Base-by-base conservation (phyloP, 2,329 filamentous ascomycete genomes). In the Didymella segeticola region DNA sequence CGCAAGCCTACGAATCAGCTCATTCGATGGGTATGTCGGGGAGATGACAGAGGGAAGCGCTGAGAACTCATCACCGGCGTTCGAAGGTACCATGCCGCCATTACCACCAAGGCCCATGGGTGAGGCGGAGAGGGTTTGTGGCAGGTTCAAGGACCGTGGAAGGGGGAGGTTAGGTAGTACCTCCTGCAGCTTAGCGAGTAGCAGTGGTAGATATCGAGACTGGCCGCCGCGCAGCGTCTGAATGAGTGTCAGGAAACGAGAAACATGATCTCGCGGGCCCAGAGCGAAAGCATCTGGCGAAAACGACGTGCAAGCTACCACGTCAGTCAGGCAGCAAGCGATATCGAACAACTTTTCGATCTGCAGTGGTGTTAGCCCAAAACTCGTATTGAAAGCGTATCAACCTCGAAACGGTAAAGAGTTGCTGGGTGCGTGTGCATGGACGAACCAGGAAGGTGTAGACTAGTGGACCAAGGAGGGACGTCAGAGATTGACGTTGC, bases 321-420 rank as follows among this genome's bases (percentile, higher is more conserved):
- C 86, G 59, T 93, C 89, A 7, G 83, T 88, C 57, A 95, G 79
- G 14, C 87, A 86, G 70, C 84, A 89, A 11, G 89, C 86, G 29
- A 93, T 84, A 61, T 93, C 89, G 63, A 95, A 84, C 11, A 96
- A 77, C 70, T 93, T 93, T 69, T 93, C 90, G 56, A 95, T 86
- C 84, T 88, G 62, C 54, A 53, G 38, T 48, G 29, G 29, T 55
- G 66, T 73, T 59, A 74, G 70, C 61, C 55, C 46, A 60, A 55
- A 25, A 26, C 45, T 48, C 53, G 56, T 48, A 53, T 56, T 38
- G 14, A 54, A 46, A 49, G 23, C 10, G 45, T 57, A 20, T 59
- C 47, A 43, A 45, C 25, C 53, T 56, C 53, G 38, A 57, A 55
- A 57, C 34, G 57, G 58, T 39, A 62, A 64, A 56, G 58, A 55